A percentile compares a stretch with the other conserved stretches of the same genome.
phyloP scores from a whole-genome alignment of 2,329 filamentous ascomycete genomes.

The Orbilia blumenaviensis region DNA sequence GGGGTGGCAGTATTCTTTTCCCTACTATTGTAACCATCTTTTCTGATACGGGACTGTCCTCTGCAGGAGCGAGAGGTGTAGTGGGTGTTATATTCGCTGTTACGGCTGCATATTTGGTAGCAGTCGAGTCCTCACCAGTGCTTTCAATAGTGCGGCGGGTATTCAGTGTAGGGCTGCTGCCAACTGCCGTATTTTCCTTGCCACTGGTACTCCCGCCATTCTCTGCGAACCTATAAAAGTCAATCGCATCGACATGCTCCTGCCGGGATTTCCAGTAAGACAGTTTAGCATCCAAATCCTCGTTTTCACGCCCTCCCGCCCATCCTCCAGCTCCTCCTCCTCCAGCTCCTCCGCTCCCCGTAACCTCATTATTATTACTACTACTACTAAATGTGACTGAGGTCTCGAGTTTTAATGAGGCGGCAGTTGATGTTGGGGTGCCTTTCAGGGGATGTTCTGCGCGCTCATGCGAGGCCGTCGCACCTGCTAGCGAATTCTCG shows the following conservation, averaged over 20 bases:
- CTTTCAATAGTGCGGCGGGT: conserved; percentile 1
- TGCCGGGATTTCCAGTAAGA: conserved; percentile 30
- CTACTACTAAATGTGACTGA: conserved; percentile 27
- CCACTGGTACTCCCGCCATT: conserved; percentile 4
- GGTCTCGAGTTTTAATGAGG: conserved; percentile 31
- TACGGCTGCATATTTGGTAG: background rate
- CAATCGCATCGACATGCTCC: conserved; percentile 37
- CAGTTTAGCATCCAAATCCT: conserved; percentile 16
- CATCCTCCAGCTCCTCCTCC: background rate
- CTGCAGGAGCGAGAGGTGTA: background rate
- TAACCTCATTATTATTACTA: background rate
- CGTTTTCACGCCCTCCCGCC: conserved; percentile 5
- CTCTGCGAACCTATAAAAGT: conserved; percentile 28
- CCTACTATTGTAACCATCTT: conserved; percentile 14
- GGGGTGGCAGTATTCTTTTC: background rate
- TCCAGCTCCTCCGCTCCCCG: background rate
- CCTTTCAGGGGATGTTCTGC: conserved; percentile 26
- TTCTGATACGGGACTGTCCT: background rate
- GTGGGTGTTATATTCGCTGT: conserved; percentile 3
- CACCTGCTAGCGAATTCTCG: conserved; percentile 28
- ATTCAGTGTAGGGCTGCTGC: background rate
- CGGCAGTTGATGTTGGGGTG: background rate
- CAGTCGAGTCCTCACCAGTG: background rate
- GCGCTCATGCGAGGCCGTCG: conserved; percentile 9
- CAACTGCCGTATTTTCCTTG: conserved; percentile 11